A percentile compares a stretch with the other conserved stretches of the same genome.
Conservation (phyloP, 495 filamentous ascomycete species). For the Podospora fimiseda region DNA sequence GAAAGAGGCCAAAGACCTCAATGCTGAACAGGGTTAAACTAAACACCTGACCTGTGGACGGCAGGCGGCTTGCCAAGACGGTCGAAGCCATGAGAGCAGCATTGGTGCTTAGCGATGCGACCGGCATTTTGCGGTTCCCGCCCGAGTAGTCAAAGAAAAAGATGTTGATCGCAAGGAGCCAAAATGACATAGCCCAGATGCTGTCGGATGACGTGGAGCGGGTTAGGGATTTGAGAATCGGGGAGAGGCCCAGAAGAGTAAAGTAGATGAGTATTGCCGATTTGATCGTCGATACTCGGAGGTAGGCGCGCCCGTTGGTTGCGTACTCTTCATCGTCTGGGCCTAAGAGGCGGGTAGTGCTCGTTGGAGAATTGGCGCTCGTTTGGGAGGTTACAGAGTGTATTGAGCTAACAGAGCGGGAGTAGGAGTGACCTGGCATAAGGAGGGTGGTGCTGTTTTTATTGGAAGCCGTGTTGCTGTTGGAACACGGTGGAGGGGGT, state of each 20-base stretch:
- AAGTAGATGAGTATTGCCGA: slow-evolving; percentile 92
- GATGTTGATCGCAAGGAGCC: slow-evolving; percentile 89
- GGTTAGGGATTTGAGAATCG: slow-evolving; percentile 90
- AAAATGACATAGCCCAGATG: slow-evolving; percentile 94
- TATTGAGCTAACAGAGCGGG: slow-evolving; percentile 31
- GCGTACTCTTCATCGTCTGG: slow-evolving; percentile 8
- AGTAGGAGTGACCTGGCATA: slow-evolving; percentile 20
- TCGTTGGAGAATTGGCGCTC: slow-evolving; percentile 17
- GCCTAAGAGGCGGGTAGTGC: slow-evolving; percentile 1
- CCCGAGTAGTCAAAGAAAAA: slow-evolving; percentile 94
- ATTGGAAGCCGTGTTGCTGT: slow-evolving; percentile 1
- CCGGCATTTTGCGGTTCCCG: slow-evolving; percentile 50
- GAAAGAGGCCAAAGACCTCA: slow-evolving; percentile 94
- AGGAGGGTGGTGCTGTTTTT: slow-evolving; percentile 18
- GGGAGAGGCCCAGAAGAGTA: slow-evolving; percentile 80
- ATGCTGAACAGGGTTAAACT: slow-evolving; percentile 92
- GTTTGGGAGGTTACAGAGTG: slow-evolving; percentile 32
- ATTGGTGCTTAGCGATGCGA: slow-evolving; percentile 79
- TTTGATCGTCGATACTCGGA: slow-evolving; percentile 54
- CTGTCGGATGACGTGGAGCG: slow-evolving; percentile 82
- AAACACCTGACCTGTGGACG: slow-evolving; percentile 89
- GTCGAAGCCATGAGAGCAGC: slow-evolving; percentile 93
- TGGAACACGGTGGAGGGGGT: slow-evolving; percentile 6
- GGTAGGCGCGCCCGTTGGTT: slow-evolving; percentile 25
- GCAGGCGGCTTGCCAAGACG: slow-evolving; percentile 72